Conservation (phyloP, 2,329 filamentous ascomycete genomes). For the Alternaria sp. region DNA sequence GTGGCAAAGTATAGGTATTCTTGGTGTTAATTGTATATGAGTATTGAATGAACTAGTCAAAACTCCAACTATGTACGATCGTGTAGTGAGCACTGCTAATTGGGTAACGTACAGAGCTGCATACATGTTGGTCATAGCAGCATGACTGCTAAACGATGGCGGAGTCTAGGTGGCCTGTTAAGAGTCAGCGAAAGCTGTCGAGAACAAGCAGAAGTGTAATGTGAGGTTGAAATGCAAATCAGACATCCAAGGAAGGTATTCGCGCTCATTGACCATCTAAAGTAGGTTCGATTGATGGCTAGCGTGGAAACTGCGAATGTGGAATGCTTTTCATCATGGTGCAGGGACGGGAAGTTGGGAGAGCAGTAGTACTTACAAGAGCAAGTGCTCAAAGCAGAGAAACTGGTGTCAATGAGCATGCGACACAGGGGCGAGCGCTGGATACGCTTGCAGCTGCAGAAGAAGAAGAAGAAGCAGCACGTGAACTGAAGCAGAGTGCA, state of each 20-base stretch:
- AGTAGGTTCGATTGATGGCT: constrained; percentile 71
- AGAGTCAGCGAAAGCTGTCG: constrained; percentile 3
- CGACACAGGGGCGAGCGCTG: background rate
- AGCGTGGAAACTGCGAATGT: constrained; percentile 91
- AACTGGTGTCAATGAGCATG: background rate
- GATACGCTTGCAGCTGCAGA: constrained; percentile 1
- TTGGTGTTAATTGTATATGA: constrained; percentile 11
- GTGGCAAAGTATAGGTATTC: background rate
- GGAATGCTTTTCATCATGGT: constrained; percentile 73
- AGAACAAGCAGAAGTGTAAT: background rate
- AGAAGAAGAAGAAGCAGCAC: background rate
- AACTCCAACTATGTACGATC: background rate
- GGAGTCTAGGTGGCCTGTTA: constrained; percentile 3
- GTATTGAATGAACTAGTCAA: constrained; percentile 11
- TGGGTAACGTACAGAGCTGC: background rate
- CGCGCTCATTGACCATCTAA: constrained; percentile 69
- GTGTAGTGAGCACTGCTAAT: background rate
- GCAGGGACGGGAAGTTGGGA: background rate
- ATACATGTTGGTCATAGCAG: background rate
- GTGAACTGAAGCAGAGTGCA: constrained; percentile 1
- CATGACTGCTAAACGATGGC: background rate
- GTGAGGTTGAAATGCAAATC: constrained; percentile 47
- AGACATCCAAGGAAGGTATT: constrained; percentile 78
- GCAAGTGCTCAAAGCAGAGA: background rate
- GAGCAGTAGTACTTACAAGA: constrained; percentile 6